Evolutionary conservation across 306 rosid species (phyloP), one percentile per base, ranked within the genome.

Genomic region (Phaseolus lunatus): DNA sequence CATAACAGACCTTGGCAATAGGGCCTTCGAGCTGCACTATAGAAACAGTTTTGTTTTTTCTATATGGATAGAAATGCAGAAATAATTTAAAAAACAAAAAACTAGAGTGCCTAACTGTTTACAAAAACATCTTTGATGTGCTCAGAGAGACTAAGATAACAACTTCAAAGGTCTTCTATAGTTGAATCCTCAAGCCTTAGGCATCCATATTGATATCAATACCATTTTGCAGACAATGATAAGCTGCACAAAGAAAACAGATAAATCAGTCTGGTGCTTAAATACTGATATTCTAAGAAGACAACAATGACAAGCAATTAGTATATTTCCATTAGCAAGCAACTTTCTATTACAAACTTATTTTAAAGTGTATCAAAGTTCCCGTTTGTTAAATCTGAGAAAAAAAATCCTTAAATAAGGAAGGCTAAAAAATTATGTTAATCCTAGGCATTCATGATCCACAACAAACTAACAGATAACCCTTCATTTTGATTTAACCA

Each of bases 161-260:
- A 24, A 44, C 78, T 39, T 76, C 59, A n/a, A 13, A 74, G 65
- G 47, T 12, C 54, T 37, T 6, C 62, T 5, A 53, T 47, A 70
- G 80, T 43, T 81, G 81, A 70, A 43, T 70, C 80, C 53, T 66
- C 24, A n/a, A 62, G 54, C 78, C 58, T 61, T 71, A 22, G 31
- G 61, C 81, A 54, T 39, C 76, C 58, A 71, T 74, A 41, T 80
- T 72, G 10, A 75, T 73, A 56, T 81, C 64, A 61, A 82, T 86
- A 83, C 56, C 80, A 53, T 80, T 79, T 86, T 20, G 89, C 85
- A 45, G 89, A 86, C 80, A 88, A 81, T 47, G 94, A 88, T 72
- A 18, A 88, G 91, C 97, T 89, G 89, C 89, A 63, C 48, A 20
- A 75, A 49, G 63, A 37, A 45, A 59, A 44, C 37, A 44, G 18